phyloP scores from a whole-genome alignment of 768 basidiomycete species.

The Neoboletus subvelutipes region DNA sequence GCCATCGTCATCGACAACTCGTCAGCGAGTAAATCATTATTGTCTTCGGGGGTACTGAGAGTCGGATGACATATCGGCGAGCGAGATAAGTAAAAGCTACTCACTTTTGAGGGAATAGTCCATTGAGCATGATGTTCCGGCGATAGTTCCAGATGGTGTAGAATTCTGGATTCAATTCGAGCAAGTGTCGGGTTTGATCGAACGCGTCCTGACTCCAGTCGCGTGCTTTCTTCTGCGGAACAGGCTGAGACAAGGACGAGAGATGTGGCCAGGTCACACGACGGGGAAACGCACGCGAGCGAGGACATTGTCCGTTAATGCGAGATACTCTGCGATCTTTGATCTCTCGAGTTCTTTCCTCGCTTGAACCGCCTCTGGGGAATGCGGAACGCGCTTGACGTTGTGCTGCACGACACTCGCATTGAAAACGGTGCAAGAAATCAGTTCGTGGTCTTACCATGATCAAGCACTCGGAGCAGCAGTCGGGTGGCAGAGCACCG shows the following conservation, averaged over 20 bases:
- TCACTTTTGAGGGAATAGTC: conserved; percentile 68
- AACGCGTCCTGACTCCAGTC: conserved; percentile 79
- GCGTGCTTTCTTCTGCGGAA: conserved; percentile 58
- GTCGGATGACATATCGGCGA: conserved; percentile 9
- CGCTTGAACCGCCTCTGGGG: conserved; percentile 60
- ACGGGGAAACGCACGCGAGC: conserved; percentile 48
- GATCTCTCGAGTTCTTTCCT: conserved; percentile 67
- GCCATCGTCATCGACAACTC: conserved; percentile 82
- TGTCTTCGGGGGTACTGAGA: conserved; percentile 56
- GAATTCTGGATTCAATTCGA: conserved; percentile 90
- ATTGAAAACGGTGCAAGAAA: conserved; percentile 1
- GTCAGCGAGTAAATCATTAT: conserved; percentile 61
- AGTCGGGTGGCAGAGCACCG: not conserved
- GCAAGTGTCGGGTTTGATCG: conserved; percentile 69
- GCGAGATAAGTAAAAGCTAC: conserved; percentile 8
- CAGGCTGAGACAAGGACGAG: not conserved
- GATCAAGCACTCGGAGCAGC: not conserved
- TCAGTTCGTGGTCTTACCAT: conserved; percentile 26
- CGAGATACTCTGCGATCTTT: conserved; percentile 75
- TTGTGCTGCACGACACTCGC: conserved; percentile 52
- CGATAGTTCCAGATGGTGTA: conserved; percentile 98
- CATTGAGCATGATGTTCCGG: conserved; percentile 69
- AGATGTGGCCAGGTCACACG: not conserved
- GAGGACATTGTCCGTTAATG: conserved; percentile 62
- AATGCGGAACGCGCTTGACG: conserved; percentile 61